Evolutionary conservation across 495 filamentous ascomycete genomes (phyloP).

Genomic region (Podospora pseudocomata): DNA sequence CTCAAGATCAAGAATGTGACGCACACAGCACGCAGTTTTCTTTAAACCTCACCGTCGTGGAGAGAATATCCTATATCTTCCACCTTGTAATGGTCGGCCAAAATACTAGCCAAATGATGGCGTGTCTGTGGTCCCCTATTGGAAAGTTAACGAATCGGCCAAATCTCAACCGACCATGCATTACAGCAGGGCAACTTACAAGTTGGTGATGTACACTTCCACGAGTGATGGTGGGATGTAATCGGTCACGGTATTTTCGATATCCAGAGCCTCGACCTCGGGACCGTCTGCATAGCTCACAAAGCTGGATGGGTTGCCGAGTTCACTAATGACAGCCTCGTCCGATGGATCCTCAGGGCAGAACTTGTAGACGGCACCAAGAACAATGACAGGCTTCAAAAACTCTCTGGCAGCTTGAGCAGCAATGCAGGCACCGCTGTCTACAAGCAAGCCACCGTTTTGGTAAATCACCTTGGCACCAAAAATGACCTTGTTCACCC

Average conservation of each 20-base stretch:
- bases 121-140: slow-evolving; percentile 74
- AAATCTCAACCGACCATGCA: slow-evolving; percentile 13
- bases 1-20: slow-evolving; percentile 9
- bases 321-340: slow-evolving; percentile 71
- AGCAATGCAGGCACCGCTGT: slow-evolving; percentile 72
- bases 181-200: slow-evolving; percentile 55
- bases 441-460: slow-evolving; percentile 77
- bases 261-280: slow-evolving; percentile 69
- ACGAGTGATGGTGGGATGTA: slow-evolving; percentile 78
- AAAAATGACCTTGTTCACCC: slow-evolving; percentile 90
- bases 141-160: slow-evolving; percentile 24
- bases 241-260: slow-evolving; percentile 77
- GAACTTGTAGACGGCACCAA: slow-evolving; percentile 84
- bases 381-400: slow-evolving; percentile 74
- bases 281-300: slow-evolving; percentile 70
- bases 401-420: slow-evolving; percentile 78
- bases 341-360: slow-evolving; percentile 83
- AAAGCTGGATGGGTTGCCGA: slow-evolving; percentile 70
- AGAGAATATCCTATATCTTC: slow-evolving; percentile 70
- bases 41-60: slow-evolving; percentile 24
- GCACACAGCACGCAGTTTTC: background rate
- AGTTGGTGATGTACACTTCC: slow-evolving; percentile 87
- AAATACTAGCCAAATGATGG: slow-evolving; percentile 74
- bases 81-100: slow-evolving; percentile 78
- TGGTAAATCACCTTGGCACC: slow-evolving; percentile 80